Evolutionary conservation across 192 early-diverging fungal genomes (phyloP), one percentile per base, ranked within the genome.

Genomic region (Mortierella hygrophila): DNA sequence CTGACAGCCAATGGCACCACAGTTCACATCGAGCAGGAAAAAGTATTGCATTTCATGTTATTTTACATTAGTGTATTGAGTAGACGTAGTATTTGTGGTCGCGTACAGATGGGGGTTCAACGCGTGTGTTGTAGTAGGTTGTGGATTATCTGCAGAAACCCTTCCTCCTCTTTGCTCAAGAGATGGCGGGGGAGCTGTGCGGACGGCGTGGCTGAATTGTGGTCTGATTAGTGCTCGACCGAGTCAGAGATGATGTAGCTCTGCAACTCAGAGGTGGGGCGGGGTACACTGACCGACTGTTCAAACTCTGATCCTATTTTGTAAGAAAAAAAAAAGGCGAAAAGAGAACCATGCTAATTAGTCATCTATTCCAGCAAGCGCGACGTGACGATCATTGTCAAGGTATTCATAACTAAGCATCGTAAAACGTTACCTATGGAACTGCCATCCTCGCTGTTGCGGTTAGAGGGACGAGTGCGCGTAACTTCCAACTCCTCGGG

Each of bases 251-350:
- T 21, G n/a, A 82, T 23, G 74, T 82, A 82, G 21, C 79, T 57
- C 57, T 85, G 83, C 23, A 77, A 77, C 6, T 85, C 83, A 16
- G 83, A 85, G 16, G 83, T 85, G 1, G 83, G 83, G 40, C 83
- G 78, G 55, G 78, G 83, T 5, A 85, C 46, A 69, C 83, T 85
- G 9, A 80, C 2, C 1, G 83, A 85, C 18, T 79, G 75, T 26
- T 80, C 70, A 73, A 80, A 85, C 1, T 77, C 83, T 26, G 68
- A 32, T 13, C 60, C 82, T 83, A 70, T 23, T 26, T 6, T 11
- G n/a, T 6, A 21, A 68, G 26, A 29, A n/a, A 81, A 9, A 29
- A 10, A 32, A 44, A 72, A 42, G 1, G 70, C 21, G 21, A 57
- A 63, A 47, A 40, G 40, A 11, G 40, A 9, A n/a, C 46, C 3